phyloP scores from a whole-genome alignment of 208 protist species.

The Leptomonas seymouri region DNA sequence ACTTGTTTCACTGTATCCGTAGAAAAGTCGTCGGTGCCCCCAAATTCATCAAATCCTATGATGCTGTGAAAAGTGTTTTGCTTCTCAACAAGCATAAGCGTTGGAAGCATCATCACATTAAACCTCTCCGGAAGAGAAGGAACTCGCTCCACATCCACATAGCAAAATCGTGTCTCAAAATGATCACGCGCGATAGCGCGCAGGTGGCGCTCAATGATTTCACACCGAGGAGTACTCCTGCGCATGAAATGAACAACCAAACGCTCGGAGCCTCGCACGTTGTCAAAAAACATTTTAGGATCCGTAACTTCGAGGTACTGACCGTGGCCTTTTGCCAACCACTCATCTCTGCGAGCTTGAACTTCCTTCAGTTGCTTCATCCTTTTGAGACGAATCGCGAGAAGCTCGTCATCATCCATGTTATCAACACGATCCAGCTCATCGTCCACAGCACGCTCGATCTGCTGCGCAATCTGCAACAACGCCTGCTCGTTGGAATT shows the following conservation, averaged over 20 bases:
- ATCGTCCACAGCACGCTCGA: slow-evolving; percentile 88
- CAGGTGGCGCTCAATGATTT: slow-evolving; percentile 90
- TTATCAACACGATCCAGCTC: slow-evolving; percentile 83
- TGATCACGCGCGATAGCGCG: slow-evolving; percentile 72
- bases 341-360: slow-evolving; percentile 68
- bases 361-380: slow-evolving; percentile 82
- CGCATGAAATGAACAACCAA: slow-evolving; percentile 93
- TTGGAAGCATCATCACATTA: slow-evolving; percentile 93
- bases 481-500: slow-evolving; percentile 63
- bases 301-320: slow-evolving; percentile 73
- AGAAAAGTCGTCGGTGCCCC: slow-evolving; percentile 87
- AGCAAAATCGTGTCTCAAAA: slow-evolving; percentile 90
- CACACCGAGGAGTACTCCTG: slow-evolving; percentile 75
- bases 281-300: slow-evolving; percentile 87
- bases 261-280: slow-evolving; percentile 77
- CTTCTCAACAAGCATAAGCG: slow-evolving; percentile 91
- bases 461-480: slow-evolving; percentile 78
- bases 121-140: slow-evolving; percentile 87
- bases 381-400: slow-evolving; percentile 67
- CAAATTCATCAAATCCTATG: slow-evolving; percentile 95
- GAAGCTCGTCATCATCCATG: slow-evolving; percentile 91
- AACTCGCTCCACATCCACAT: slow-evolving; percentile 88
- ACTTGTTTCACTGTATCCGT: slow-evolving; percentile 72
- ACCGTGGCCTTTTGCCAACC: slow-evolving; percentile 89
- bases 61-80: slow-evolving; percentile 92